Base-by-base conservation (phyloP, 202 grass and related monocot genomes). In the Bolboschoenoplectus hybrid region DNA sequence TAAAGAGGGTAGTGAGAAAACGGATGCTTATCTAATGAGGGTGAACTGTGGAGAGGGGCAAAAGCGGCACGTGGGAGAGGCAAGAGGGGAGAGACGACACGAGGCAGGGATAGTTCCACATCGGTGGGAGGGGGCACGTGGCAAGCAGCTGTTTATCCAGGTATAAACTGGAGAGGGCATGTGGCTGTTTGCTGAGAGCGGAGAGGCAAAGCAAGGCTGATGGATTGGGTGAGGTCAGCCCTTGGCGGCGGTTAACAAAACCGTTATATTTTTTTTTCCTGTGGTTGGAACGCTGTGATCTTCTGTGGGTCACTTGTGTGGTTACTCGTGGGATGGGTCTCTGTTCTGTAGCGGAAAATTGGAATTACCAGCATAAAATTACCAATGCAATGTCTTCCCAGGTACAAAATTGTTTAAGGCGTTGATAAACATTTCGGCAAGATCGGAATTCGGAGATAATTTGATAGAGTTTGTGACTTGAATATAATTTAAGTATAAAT, bases 111-210 rank as follows among this genome's bases (percentile, higher is more conserved):
- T 86, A 6, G 17, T 52, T 51, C 72, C 40, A 66, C n/a, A 62
- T 67, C 80, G 19, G 72, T 64, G 10, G 84, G 72, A 64, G 6
- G 71, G 84, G 44, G 84, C 72, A 80, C 72, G 77, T 71, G 86
- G 78, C 60, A 20, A 47, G 1, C 77, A 36, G 17, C 32, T 11
- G 62, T 82, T 62, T 76, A 82, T 81, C 77, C 77, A 81, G 77
- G 77, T 82, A 63, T 35, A 81, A 64, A 57, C 16, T 26, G 60
- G 46, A 62, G 41, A 58, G 86, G 86, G 53, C 13, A 86, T 64
- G 71, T 80, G 65, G 72, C 60, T 63, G 38, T 50, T 41, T 66
- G 53, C 84, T 78, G 50, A 68, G 57, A 63, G 70, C 12, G 19
- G 20, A 79, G 46, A 57, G 52, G 34, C 3, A 7, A 19, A 17